Conservation (phyloP, 129 eudicot species). For the Scalesia atractyloides region DNA sequence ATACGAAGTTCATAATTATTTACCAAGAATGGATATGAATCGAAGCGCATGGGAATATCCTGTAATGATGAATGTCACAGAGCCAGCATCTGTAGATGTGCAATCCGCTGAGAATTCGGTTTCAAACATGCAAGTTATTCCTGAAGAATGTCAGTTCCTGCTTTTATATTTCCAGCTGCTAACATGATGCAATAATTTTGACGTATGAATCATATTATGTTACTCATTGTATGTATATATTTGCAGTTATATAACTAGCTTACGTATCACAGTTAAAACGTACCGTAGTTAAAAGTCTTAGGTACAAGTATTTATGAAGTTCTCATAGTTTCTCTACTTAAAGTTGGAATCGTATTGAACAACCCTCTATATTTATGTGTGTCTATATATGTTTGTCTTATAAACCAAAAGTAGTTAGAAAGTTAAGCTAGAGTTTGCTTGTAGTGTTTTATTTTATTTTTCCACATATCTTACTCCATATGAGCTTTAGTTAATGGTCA, state of each 20-base stretch:
- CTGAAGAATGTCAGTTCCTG: slow-evolving; percentile 79
- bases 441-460: not conserved
- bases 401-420: not conserved
- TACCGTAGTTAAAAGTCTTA: too few relatives aligned
- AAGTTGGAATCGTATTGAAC: too few relatives aligned
- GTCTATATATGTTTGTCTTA: not conserved
- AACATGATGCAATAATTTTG: slow-evolving; percentile 26
- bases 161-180: slow-evolving; percentile 25
- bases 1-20: slow-evolving; percentile 50
- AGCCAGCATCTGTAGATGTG: slow-evolving; percentile 47
- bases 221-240: slow-evolving; percentile 3
- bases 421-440: not conserved
- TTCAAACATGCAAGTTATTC: slow-evolving; percentile 59
- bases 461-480: not conserved
- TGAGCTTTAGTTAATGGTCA: slow-evolving; percentile 16
- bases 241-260: not conserved
- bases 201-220: slow-evolving; percentile 23
- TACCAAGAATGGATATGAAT: slow-evolving; percentile 57
- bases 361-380: too few relatives aligned
- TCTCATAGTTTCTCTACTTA: too few relatives aligned
- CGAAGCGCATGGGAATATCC: slow-evolving; percentile 88
- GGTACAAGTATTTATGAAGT: too few relatives aligned
- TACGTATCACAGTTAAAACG: too few relatives aligned
- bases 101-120: slow-evolving; percentile 50
- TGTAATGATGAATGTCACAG: slow-evolving; percentile 54